A percentile compares a stretch with the other conserved stretches of the same genome.
Conservation (phyloP, 1,139 yeast species). For the Debaryomyces sp. region DNA sequence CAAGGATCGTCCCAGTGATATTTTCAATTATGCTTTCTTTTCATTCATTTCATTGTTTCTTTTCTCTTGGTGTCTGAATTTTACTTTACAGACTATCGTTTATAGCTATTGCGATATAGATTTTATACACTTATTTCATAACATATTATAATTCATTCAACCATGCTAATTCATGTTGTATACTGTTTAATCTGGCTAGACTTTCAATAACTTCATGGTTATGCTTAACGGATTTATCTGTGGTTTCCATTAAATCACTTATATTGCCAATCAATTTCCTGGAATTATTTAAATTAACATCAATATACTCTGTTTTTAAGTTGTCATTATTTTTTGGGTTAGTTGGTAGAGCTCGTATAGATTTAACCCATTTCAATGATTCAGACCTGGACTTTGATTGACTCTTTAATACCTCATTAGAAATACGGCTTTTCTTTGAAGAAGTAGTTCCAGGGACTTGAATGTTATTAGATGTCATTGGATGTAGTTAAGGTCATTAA, state of each 20-base stretch:
- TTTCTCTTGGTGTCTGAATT: background rate
- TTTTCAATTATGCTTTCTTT: background rate
- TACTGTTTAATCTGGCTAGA: conserved; percentile 28
- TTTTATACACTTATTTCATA: background rate
- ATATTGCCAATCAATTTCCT: conserved; percentile 40
- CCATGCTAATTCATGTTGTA: conserved; percentile 35
- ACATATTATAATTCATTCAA: conserved; percentile 13
- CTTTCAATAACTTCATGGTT: conserved; percentile 31
- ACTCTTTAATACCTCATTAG: background rate
- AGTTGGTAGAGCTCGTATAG: conserved; percentile 44
- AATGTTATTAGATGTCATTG: background rate
- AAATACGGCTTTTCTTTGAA: background rate
- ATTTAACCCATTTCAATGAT: conserved; percentile 33
- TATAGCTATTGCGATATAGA: background rate
- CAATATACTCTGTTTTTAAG: conserved; percentile 47
- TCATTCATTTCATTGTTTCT: background rate
- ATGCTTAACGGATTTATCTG: conserved; percentile 22
- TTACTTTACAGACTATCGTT: background rate
- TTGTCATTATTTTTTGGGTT: conserved; percentile 40
- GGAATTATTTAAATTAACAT: conserved; percentile 47
- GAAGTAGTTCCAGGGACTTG: background rate
- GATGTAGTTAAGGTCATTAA: background rate
- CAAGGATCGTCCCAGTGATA: background rate
- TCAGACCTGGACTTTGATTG: background rate
- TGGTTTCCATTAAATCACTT: conserved; percentile 25